These are phyloP conservation scores for Alternaria triticimaculans DNA, from an alignment of 2,329 filamentous ascomycete genomes.

Conservation along the genomic window DNA sequence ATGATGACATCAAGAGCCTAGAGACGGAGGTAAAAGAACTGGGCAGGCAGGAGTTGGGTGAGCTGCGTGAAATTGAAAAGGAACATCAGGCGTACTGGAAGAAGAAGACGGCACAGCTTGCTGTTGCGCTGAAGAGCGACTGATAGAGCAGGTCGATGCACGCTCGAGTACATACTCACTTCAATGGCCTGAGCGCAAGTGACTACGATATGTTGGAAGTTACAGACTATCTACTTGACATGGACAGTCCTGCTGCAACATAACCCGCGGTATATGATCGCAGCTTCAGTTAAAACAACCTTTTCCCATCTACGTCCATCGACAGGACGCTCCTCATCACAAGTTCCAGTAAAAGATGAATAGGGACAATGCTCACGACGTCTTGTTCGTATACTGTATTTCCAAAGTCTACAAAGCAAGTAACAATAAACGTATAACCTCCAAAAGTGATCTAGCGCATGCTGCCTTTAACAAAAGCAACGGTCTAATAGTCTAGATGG, in stretches of 20 bases:
- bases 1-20: conserved; percentile 20
- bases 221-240: neutral
- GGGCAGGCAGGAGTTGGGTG: conserved; percentile 27
- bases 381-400: neutral
- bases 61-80: conserved; percentile 28
- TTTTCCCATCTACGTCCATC: neutral
- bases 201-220: neutral
- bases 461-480: conserved; percentile 9
- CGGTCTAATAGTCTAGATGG: conserved; percentile 37
- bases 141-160: conserved; percentile 7
- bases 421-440: neutral
- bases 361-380: neutral
- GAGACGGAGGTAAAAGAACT: conserved; percentile 21
- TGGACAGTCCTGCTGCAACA: too few species aligned
- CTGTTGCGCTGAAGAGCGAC: conserved; percentile 19
- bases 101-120: conserved; percentile 32
- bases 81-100: conserved; percentile 33
- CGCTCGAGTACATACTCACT: neutral
- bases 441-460: neutral
- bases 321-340: neutral
- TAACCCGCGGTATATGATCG: neutral
- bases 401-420: neutral
- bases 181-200: neutral
- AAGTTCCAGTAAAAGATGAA: neutral
- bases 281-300: neutral